Base-by-base conservation (phyloP, 2,329 filamentous ascomycete species). In the Endothia cerciana region DNA sequence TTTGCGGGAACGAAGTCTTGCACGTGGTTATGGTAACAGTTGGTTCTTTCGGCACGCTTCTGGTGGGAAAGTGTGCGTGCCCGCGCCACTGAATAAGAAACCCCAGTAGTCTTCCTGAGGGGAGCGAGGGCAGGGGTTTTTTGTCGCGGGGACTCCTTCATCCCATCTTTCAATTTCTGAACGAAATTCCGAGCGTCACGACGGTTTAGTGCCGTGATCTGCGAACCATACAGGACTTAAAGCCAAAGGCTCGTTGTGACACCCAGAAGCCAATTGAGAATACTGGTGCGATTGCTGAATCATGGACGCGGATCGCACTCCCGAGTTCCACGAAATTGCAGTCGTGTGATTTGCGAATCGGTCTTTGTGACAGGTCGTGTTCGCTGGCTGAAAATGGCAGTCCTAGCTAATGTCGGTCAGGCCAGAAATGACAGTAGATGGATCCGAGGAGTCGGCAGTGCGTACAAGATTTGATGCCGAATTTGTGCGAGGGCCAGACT, bases 251-350 rank as follows among this genome's bases (percentile, higher is more conserved):
- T 17, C 25, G 28, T 30, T 51, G 45, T 5, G 22, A 6, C 28
- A 51, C 10, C 11, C 13, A 17, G 28, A 10, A 51, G 47, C 15
- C 47, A 30, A 17, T 10, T 51, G 11, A 4, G 28, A 22, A 15
- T 28, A 25, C 25, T 17, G 47, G 47, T 28, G 13, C 22, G 47
- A 51, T n/a, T 11, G 25, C 45, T 38, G 41, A 60, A 30, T 33
- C 25, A 25, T 13, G 10, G 19, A 22, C 17, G 17, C 40, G 59
- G 59, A 25, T 61, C 43, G 45, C 19, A 13, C 60, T 38, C 19
- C 45, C 60, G 47, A 25, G 33, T 62, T 47, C 60, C 60, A 53
- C 47, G 60, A 53, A 28, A 62, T 62, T 53, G 60, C 33, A 38
- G 47, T 49, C 47, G 45, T 41, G 47, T 51, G 59, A 53, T 13